Evolutionary conservation across 108 stramenopile species (phyloP).

Genomic region (Nitzschia sp.): DNA sequence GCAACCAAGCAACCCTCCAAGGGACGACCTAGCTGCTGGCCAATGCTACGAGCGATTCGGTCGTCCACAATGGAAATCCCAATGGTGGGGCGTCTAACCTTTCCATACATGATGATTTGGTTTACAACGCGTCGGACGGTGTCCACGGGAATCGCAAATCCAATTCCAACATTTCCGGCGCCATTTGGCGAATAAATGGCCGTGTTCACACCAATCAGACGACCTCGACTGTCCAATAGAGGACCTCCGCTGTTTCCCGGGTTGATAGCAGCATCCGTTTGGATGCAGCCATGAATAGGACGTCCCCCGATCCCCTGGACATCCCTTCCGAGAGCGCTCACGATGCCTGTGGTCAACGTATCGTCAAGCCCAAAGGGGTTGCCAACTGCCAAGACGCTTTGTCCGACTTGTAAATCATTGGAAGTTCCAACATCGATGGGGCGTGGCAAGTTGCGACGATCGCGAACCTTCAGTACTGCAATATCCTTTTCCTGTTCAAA

Average conservation of each 20-base stretch:
- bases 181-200: slow-evolving; percentile 77
- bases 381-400: slow-evolving; percentile 77
- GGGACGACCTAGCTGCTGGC: slow-evolving; percentile 45
- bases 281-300: slow-evolving; percentile 78
- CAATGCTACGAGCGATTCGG: slow-evolving; percentile 49
- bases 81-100: slow-evolving; percentile 77
- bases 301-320: slow-evolving; percentile 73
- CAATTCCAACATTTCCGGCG: slow-evolving; percentile 67
- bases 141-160: slow-evolving; percentile 89
- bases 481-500: slow-evolving; percentile 78
- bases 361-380: slow-evolving; percentile 79
- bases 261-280: slow-evolving; percentile 64
- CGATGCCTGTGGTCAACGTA: slow-evolving; percentile 77
- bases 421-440: slow-evolving; percentile 54
- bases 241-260: slow-evolving; percentile 65
- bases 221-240: slow-evolving; percentile 63
- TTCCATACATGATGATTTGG: slow-evolving; percentile 75
- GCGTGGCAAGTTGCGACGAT: slow-evolving; percentile 35
- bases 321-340: slow-evolving; percentile 77
- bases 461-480: slow-evolving; percentile 34
- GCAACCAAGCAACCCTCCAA: slow-evolving; percentile 67
- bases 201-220: slow-evolving; percentile 85
- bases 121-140: slow-evolving; percentile 76
- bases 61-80: slow-evolving; percentile 79
- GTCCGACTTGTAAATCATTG: slow-evolving; percentile 70